A percentile compares a stretch with the other conserved stretches of the same genome.
Evolutionary conservation across 805 yeast genomes (phyloP).

Genomic region (Metschnikowia cerradonensis): DNA sequence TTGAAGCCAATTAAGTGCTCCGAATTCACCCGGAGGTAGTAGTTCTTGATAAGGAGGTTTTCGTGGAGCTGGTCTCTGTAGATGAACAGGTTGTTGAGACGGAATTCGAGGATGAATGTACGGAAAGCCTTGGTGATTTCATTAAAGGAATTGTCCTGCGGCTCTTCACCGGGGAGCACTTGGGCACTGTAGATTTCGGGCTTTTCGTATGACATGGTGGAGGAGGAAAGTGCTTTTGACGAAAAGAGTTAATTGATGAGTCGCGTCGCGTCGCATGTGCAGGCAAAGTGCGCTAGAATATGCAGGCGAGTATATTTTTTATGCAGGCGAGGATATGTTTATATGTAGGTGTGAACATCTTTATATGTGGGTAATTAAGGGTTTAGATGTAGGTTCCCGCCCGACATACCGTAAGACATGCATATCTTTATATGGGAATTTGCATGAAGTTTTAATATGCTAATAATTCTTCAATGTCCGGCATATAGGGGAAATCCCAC

Average conservation of each 20-base stretch:
- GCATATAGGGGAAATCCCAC: too few species aligned
- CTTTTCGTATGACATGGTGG: conserved; percentile 65
- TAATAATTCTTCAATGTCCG: too few species aligned
- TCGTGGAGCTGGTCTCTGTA: conserved; percentile 91
- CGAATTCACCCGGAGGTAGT: conserved; percentile 66
- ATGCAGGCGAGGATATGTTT: too few species aligned
- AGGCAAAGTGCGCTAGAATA: not conserved
- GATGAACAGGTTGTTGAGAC: conserved; percentile 75
- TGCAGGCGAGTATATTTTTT: not conserved
- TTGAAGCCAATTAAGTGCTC: conserved; percentile 85
- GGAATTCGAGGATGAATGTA: conserved; percentile 77
- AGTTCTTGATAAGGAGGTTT: conserved; percentile 73
- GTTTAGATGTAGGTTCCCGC: too few species aligned
- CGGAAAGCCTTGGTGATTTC: conserved; percentile 76
- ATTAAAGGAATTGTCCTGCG: conserved; percentile 58
- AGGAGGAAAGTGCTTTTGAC: not conserved
- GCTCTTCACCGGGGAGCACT: conserved; percentile 80
- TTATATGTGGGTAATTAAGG: too few species aligned
- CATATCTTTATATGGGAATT: too few species aligned
- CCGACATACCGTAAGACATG: too few species aligned
- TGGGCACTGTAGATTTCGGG: conserved; percentile 71
- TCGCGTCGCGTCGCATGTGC: conserved; percentile 7
- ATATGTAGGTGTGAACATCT: too few species aligned
- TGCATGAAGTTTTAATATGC: too few species aligned
- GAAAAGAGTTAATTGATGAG: conserved; percentile 7